Base-by-base conservation (phyloP, 2,329 filamentous ascomycete genomes). In the Rhinocladiella mackenziei region DNA sequence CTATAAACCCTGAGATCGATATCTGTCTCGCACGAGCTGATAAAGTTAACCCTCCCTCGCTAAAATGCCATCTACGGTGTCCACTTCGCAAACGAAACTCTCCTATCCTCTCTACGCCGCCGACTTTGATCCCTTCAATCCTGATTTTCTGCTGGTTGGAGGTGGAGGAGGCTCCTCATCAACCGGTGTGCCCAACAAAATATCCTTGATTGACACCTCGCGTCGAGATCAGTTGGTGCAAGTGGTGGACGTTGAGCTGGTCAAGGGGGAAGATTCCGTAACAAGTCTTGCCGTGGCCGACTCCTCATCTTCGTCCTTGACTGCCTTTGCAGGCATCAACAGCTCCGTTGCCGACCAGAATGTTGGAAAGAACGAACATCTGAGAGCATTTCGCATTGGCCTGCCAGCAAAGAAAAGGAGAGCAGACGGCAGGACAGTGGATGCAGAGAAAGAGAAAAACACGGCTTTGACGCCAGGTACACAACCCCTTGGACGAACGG, bases 91-190 rank as follows among this genome's bases (percentile, higher is more conserved):
- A n/a, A 46, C 39, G 15, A 46, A 57, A 43, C 77, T 94, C 54
- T 78, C 81, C 45, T 96, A 91, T 65, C 89, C 89, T 36, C 77
- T 94, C 47, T 95, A 89, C 65, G 81, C 84, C 43, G 85, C 88
- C 63, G 89, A 89, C 61, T 96, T 94, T 65, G 88, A 94, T 61
- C 86, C 84, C 39, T 77, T 83, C 59, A 81, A 94, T 69, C 76
- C 83, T 48, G 78, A 78, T 52, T 81, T 82, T 53, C 73, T 96
- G 17, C 71, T 95, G 6, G 86, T 95, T 26, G 88, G 84, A 48
- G 91, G 91, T 39, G 91, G 91, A 50, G 91, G 91, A 54, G 91
- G 91, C 38, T 81, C 86, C 53, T 81, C 85, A 36, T 79, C 80
- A 54, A 88, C 80, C 55, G 89, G 88, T 32, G 86, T 95, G 15